A percentile compares a stretch with the other conserved stretches of the same genome.
phyloP scores from a whole-genome alignment of 768 basidiomycete genomes.

The Trametes cubensis region DNA sequence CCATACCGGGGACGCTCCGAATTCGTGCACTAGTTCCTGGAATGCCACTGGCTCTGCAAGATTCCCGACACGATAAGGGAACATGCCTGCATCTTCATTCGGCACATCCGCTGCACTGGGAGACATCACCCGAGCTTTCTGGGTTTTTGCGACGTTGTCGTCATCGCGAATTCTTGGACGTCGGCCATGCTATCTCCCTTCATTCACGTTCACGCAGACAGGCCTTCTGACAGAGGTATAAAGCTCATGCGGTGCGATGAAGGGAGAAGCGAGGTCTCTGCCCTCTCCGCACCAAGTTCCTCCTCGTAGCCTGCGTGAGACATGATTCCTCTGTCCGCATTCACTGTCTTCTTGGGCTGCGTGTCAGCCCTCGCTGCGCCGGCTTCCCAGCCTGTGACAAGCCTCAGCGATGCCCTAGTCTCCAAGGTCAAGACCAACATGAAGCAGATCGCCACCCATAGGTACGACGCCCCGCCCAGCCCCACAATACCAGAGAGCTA shows the following conservation, averaged over 20 bases:
- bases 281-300: neutral
- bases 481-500: neutral
- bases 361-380: slow-evolving; percentile 13
- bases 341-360: slow-evolving; percentile 12
- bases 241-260: neutral
- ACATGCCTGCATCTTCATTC: neutral
- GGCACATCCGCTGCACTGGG: neutral
- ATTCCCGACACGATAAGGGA: neutral
- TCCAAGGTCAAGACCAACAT: slow-evolving; percentile 33
- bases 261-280: neutral
- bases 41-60: slow-evolving; percentile 2
- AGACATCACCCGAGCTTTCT: slow-evolving; percentile 8
- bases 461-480: slow-evolving; percentile 22
- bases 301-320: slow-evolving; percentile 5
- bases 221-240: neutral
- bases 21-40: neutral
- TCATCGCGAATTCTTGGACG: slow-evolving; percentile 5
- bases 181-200: slow-evolving; percentile 12
- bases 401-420: slow-evolving; percentile 32
- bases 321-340: slow-evolving; percentile 4
- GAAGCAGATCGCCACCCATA: slow-evolving; percentile 32
- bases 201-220: neutral
- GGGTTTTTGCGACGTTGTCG: slow-evolving; percentile 4
- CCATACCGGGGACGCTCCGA: neutral
- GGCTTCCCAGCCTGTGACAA: slow-evolving; percentile 13